Percentiles rank a stretch among this genome's conserved stretches.
Evolutionary conservation across 108 stramenopile genomes (phyloP).

Genomic region (Cyclotella cryptica): DNA sequence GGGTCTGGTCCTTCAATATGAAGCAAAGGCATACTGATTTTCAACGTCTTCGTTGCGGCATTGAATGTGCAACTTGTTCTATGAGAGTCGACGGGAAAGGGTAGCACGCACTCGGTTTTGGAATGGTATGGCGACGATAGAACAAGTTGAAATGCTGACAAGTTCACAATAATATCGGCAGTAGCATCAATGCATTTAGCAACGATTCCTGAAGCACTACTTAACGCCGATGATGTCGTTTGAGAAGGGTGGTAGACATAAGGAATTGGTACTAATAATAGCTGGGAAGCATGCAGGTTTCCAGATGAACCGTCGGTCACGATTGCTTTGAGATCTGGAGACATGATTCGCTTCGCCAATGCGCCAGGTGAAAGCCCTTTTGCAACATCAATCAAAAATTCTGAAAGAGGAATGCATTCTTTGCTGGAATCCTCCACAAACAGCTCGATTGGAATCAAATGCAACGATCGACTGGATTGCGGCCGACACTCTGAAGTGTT

Average conservation of each 20-base stretch:
- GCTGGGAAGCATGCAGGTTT: slow-evolving; percentile 32
- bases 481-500: background rate
- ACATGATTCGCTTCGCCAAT: slow-evolving; percentile 22
- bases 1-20: slow-evolving; percentile 28
- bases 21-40: slow-evolving; percentile 45
- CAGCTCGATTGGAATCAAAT: slow-evolving; percentile 25
- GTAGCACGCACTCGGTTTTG: slow-evolving; percentile 43
- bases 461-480: background rate
- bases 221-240: background rate
- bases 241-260: background rate
- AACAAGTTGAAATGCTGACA: slow-evolving; percentile 31
- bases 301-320: background rate
- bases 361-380: background rate
- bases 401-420: slow-evolving; percentile 12
- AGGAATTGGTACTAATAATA: slow-evolving; percentile 32
- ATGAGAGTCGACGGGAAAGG: slow-evolving; percentile 41
- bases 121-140: slow-evolving; percentile 13
- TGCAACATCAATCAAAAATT: slow-evolving; percentile 26
- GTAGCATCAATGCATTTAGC: slow-evolving; percentile 24
- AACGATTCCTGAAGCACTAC: slow-evolving; percentile 12
- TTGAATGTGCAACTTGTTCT: slow-evolving; percentile 13
- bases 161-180: background rate
- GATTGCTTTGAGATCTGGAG: slow-evolving; percentile 26
- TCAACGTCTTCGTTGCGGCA: slow-evolving; percentile 6
- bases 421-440: slow-evolving; percentile 9